Base-by-base conservation (phyloP, 1,284 basidiomycete species). In the Melanopsichium pennsylvanicum region DNA sequence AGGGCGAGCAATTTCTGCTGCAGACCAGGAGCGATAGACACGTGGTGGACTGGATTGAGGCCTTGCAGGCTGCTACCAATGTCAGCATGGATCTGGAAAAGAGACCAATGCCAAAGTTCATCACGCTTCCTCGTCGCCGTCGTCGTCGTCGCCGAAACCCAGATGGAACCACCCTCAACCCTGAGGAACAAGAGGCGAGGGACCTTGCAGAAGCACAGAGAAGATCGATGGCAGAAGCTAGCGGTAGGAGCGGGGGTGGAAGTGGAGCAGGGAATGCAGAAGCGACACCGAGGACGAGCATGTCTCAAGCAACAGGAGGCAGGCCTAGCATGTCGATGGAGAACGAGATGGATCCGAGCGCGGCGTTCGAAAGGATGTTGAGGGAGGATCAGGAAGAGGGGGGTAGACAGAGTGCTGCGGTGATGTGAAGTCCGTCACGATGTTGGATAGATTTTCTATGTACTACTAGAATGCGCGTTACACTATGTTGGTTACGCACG, bases 31-130 rank as follows among this genome's bases (percentile, higher is more conserved):
- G 91, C 79, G 89, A 94, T 38, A 86, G 87, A 31, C 88, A 88
- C 38, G 92, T 96, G 9, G 91, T 98, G 37, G 88, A 91, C 70
- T 95, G 94, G 92, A 95, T 98, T 73, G 95, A 98, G 88, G 93
- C 88, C 12, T 85, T 97, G 51, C 94, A 97, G 84, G 90, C 93
- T 33, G 90, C 92, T 1, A 89, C 91, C n/a, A 96, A 96, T 81
- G 88, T 97, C 40, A 86, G 93, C 3, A 84, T 94, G 50, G 96
- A 98, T 82, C 83, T 98, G 60, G 96, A 97, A 78, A 88, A 88
- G 42, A 86, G 95, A 40, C 86, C 87, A 15, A 77, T 81, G 76
- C 79, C 79, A 46, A 80, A 79, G 51, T 81, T 81, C 55, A 72
- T 79, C 62, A 81, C 79, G 3, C 64, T 81, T 2, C 79, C 79